Base-by-base conservation (phyloP, 2,329 filamentous ascomycete species). In the Ceratocystiopsis sp. region DNA sequence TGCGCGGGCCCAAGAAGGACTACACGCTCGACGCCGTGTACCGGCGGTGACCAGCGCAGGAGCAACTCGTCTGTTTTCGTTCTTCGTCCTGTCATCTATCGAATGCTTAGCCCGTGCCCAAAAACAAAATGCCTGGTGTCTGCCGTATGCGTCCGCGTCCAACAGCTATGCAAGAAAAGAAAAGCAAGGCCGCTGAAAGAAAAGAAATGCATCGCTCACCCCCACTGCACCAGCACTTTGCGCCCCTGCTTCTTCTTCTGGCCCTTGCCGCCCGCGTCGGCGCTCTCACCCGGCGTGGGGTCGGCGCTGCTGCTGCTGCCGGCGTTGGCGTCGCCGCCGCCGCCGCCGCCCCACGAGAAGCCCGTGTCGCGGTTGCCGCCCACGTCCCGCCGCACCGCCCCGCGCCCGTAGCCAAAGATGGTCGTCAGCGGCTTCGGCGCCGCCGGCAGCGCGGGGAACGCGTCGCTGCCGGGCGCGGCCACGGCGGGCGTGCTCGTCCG, bases 371-470 rank as follows among this genome's bases (percentile, higher is more conserved):
- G 59, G 7, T 54, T 52, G 1, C 49, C 53, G 10, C 65, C 67
- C 35, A 66, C 59, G 51, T 78, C 73, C 37, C 75, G 59, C 39
- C 71, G 63, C 15, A 79, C 73, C 32, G 65, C 58, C 4, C 73
- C 62, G 5, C 62, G 58, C 2, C 74, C 74, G 51, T 78, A 77
- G 3, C 73, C 73, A 43, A 77, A 76, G 38, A 78, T 74, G 0
- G 71, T 75, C 2, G 71, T 75, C 37, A 65, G 64, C 3, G 73
- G 71, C 53, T 78, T 95, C 0, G 82, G 71, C 1, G 85, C 86
- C 0, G 77, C 69, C 0, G 87, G 87, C 1, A 95, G 68, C 2
- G 85, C 79, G 0, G 87, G 89, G 60, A 95, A 95, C 0, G 78
- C 75, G 48, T 87, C 80, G 38, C 62, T 61, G 39, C 57, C 45